Base-by-base conservation (phyloP, 768 basidiomycete genomes). In the Clavaria fumosa region DNA sequence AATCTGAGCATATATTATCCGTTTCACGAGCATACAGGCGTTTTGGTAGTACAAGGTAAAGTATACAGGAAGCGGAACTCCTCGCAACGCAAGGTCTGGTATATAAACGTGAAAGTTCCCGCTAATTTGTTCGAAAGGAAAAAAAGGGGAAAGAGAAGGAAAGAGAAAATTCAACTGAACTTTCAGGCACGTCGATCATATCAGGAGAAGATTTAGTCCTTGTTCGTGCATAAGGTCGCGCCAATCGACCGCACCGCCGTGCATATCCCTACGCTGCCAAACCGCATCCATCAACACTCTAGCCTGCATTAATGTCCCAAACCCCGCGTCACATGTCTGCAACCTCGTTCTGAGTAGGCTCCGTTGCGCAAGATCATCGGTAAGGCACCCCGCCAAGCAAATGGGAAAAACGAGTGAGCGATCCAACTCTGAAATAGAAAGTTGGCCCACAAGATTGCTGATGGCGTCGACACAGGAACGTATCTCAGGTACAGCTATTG, bases 351-450 rank as follows among this genome's bases (percentile, higher is more conserved):
- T 76, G 53, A 79, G 60, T 46, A 74, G 65, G 35, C 74, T 72
- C 23, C 75, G 64, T 34, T 62, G 62, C 27, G 53, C 58, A 12
- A 63, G 69, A 52, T 77, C 72, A 53, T 81, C 74, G 31, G 78
- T 70, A 67, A 85, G 66, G 53, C 73, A 73, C 4, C 77, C 83
- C 21, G 76, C 73, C 28, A 88, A 60, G 51, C 73, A 77, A 39
- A 82, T 66, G 20, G 83, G 81, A 55, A 84, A 78, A 15, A 81
- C 61, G 28, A 84, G 54, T 5, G 69, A 64, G 40, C 78, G 70
- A 53, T 88, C 83, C 30, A 71, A 54, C 40, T 69, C 62, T 11
- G 75, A 73, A 28, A 70, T 55, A 19, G 66, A 67, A 37, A 83
- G 51, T 45, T 67, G 66, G 40, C 61, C 58, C 38, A 83, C 51